Evolutionary conservation across 2,329 filamentous ascomycete genomes (phyloP).

Genomic region (Xylaria sp.): DNA sequence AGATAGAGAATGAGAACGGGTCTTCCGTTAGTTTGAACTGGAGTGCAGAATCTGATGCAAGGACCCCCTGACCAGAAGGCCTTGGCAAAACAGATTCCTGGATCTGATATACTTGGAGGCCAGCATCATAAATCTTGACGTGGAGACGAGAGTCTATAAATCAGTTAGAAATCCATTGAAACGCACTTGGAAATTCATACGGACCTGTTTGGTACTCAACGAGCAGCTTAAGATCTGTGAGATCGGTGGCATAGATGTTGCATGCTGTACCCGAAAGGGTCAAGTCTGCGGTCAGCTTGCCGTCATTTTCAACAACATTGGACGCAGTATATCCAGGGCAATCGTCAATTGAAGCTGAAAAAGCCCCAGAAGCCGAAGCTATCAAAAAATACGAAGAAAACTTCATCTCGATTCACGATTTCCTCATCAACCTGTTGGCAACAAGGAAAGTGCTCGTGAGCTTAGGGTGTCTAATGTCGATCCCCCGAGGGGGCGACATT

Average conservation of each 20-base stretch:
- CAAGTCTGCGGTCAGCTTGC: slow-evolving; percentile 40
- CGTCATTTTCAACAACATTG: slow-evolving; percentile 37
- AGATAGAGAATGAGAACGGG: slow-evolving; percentile 75
- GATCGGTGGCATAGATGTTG: slow-evolving; percentile 40
- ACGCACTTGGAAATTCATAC: not conserved
- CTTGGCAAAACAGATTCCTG: slow-evolving; percentile 42
- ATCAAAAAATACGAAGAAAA: slow-evolving; percentile 21
- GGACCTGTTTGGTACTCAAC: slow-evolving; percentile 43
- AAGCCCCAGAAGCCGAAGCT: slow-evolving; percentile 20
- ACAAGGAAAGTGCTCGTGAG: not conserved
- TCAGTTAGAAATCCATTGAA: not conserved
- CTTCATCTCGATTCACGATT: slow-evolving; percentile 24
- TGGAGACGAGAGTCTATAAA: slow-evolving; percentile 36
- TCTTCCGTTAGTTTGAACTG: slow-evolving; percentile 55
- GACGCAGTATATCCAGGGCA: slow-evolving; percentile 44
- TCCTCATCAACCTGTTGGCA: not conserved
- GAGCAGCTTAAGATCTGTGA: slow-evolving; percentile 40
- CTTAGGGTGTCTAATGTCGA: not conserved
- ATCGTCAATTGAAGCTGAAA: slow-evolving; percentile 35
- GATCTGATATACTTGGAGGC: slow-evolving; percentile 41
- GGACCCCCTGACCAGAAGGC: slow-evolving; percentile 33
- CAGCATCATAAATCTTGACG: slow-evolving; percentile 42
- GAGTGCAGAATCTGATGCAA: slow-evolving; percentile 49
- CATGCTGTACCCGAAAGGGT: slow-evolving; percentile 38
- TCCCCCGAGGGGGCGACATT: not conserved